Percentiles rank a stretch among this genome's conserved stretches.
Conservation (phyloP, 2,329 filamentous ascomycete genomes). For the Ophiostoma australiae region DNA sequence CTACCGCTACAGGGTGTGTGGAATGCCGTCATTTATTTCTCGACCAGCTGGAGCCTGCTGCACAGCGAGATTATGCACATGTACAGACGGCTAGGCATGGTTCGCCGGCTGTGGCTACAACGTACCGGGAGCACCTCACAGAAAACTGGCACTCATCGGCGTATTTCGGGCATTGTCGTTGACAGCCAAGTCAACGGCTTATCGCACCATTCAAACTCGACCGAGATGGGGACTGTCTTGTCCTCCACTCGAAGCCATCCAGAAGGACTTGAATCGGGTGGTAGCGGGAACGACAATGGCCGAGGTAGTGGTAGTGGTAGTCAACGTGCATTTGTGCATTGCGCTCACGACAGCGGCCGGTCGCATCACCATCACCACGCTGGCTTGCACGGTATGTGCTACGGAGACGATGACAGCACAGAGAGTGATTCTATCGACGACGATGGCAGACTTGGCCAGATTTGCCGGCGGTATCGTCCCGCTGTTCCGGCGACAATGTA, state of each 20-base stretch:
- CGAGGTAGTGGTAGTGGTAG: slow-evolving; percentile 3
- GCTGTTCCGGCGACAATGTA: background rate
- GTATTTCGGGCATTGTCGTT: slow-evolving; percentile 1
- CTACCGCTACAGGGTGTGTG: slow-evolving; percentile 74
- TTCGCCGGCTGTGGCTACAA: background rate
- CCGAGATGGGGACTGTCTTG: background rate
- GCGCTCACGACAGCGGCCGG: background rate
- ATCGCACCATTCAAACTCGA: background rate
- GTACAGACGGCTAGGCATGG: background rate
- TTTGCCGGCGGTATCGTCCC: background rate
- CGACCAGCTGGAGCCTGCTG: slow-evolving; percentile 51
- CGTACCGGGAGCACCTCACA: background rate
- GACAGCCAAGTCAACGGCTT: background rate
- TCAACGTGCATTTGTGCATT: slow-evolving; percentile 1
- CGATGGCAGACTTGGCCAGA: background rate
- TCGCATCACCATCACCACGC: slow-evolving; percentile 1
- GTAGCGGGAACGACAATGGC: background rate
- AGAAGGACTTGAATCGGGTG: background rate
- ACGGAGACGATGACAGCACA: slow-evolving; percentile 17
- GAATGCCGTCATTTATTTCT: slow-evolving; percentile 73
- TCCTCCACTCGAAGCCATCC: background rate
- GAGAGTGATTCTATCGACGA: slow-evolving; percentile 17
- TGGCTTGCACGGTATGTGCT: background rate
- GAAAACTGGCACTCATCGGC: background rate
- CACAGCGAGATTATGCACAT: slow-evolving; percentile 29